A percentile compares a stretch with the other conserved stretches of the same genome.
Conservation (phyloP, 2,329 filamentous ascomycete species). For the Phoma sp. region DNA sequence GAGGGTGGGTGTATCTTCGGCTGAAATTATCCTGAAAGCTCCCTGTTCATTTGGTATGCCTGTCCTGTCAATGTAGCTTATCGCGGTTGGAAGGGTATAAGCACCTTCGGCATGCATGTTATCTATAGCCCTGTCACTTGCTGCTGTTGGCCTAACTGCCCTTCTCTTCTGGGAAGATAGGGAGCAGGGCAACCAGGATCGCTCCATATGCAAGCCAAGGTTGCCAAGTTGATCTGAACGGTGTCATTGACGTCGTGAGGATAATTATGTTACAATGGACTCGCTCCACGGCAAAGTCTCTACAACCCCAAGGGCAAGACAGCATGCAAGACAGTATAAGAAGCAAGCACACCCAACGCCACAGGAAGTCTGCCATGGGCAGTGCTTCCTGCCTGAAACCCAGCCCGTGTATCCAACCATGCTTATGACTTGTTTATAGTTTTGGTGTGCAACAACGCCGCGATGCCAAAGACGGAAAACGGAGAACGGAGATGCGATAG, state of each 20-base stretch:
- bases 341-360: conserved; percentile 8
- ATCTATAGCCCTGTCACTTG: too few relatives aligned
- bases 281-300: neutral
- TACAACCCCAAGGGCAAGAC: neutral
- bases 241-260: conserved; percentile 13
- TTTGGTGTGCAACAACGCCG: conserved; percentile 6
- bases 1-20: too few relatives aligned
- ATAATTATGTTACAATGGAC: conserved; percentile 9
- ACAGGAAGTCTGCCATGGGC: conserved; percentile 9
- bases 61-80: too few relatives aligned
- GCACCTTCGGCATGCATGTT: too few relatives aligned
- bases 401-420: conserved; percentile 4
- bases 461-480: neutral
- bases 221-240: neutral
- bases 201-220: too few relatives aligned
- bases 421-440: neutral
- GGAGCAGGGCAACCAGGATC: too few relatives aligned
- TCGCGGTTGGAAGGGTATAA: too few relatives aligned
- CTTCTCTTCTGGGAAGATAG: too few relatives aligned
- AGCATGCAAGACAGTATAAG: neutral
- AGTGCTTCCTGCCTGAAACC: neutral
- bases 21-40: too few relatives aligned
- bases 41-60: too few relatives aligned
- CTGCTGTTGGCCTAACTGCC: too few relatives aligned
- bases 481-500: neutral